Conservation (phyloP, 176 grass and related monocot species). For the Oryza meyeriana region DNA sequence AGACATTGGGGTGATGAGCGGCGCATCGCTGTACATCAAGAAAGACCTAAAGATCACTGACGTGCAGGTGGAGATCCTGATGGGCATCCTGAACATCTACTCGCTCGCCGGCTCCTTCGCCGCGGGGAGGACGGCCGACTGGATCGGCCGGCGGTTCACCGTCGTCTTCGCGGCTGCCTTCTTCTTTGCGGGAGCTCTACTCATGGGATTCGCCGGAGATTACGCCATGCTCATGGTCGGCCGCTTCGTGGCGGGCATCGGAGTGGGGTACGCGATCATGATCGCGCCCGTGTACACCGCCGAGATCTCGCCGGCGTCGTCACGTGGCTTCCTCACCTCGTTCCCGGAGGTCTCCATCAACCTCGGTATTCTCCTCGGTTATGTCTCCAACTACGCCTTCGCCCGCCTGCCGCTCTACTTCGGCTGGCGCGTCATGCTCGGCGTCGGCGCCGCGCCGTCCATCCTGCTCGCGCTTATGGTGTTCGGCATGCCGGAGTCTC, state of each 20-base stretch:
- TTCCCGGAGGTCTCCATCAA: conserved; percentile 73
- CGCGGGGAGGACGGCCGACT: conserved; percentile 60
- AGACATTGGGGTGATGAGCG: conserved; percentile 86
- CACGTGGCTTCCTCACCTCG: conserved; percentile 54
- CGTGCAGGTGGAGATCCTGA: conserved; percentile 54
- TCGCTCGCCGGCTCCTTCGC: conserved; percentile 63
- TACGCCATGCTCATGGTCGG: conserved; percentile 58
- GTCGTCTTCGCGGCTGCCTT: conserved; percentile 45
- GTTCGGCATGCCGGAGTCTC: conserved; percentile 61
- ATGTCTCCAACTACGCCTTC: conserved; percentile 62
- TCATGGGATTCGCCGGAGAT: conserved; percentile 54
- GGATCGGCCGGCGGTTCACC: conserved; percentile 67
- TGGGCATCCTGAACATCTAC: conserved; percentile 65
- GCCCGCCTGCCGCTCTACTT: conserved; percentile 34
- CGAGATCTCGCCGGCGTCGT: conserved; percentile 54
- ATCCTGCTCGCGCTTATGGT: conserved; percentile 46
- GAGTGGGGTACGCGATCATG: conserved; percentile 61
- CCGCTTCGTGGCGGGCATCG: conserved; percentile 54
- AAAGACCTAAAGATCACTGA: conserved; percentile 51
- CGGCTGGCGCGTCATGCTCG: conserved; percentile 77
- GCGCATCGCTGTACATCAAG: conserved; percentile 53
- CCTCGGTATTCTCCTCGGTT: conserved; percentile 60
- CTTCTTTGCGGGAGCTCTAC: conserved; percentile 53
- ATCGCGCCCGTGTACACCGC: conserved; percentile 69
- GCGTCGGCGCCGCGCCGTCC: conserved; percentile 53